phyloP scores from a whole-genome alignment of 306 rosid species.

The Trifolium pratense region DNA sequence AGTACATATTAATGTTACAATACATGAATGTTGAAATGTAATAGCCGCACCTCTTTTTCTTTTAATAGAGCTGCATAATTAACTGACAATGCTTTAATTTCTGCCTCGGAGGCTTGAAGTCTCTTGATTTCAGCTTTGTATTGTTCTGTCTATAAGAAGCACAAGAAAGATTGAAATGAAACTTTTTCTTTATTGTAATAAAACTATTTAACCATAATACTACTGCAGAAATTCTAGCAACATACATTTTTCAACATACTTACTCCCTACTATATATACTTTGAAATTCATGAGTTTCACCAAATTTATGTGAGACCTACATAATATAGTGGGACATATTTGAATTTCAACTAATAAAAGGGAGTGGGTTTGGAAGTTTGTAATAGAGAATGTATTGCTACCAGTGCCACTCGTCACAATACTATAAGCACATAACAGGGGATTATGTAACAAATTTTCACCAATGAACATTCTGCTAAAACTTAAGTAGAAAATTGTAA shows the following conservation, averaged over 20 bases:
- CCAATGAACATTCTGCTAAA: not conserved
- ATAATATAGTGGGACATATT: not conserved
- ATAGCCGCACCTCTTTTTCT: slow-evolving; percentile 73
- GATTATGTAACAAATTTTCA: not conserved
- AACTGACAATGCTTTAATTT: slow-evolving; percentile 83
- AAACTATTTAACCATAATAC: slow-evolving; percentile 34
- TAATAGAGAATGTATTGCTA: not conserved
- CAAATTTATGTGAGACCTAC: not conserved
- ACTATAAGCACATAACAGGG: not conserved
- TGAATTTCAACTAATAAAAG: not conserved
- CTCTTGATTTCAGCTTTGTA: slow-evolving; percentile 74
- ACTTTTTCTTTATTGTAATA: slow-evolving; percentile 11
- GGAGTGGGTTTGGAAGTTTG: not conserved
- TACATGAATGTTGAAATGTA: slow-evolving; percentile 13
- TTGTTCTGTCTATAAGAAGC: slow-evolving; percentile 64
- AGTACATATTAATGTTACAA: not conserved
- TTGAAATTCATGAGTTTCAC: not conserved
- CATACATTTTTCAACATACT: not conserved
- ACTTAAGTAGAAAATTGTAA: not conserved
- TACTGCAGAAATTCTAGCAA: not conserved
- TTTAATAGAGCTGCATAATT: slow-evolving; percentile 92
- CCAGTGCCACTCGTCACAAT: not conserved
- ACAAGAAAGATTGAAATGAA: slow-evolving; percentile 19
- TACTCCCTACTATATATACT: not conserved
- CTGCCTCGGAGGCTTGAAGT: slow-evolving; percentile 90